Evolutionary conservation across 1,139 yeast species (phyloP), one percentile per base, ranked within the genome.

Genomic region (Candida mesenterica): DNA sequence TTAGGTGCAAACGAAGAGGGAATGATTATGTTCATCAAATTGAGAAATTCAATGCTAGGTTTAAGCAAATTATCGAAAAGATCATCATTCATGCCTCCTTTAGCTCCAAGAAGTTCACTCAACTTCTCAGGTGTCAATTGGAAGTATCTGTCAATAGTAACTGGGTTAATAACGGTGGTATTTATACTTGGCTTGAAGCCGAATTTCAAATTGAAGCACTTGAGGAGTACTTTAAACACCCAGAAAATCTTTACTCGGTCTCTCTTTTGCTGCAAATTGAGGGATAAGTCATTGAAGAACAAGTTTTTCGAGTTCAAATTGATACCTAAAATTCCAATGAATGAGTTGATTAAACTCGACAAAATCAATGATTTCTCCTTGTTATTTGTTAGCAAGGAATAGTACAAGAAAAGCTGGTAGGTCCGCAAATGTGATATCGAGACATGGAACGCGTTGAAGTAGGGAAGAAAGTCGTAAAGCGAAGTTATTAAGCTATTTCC

Each of bases 241-340:
- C 86, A 79, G 45, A 75, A 79, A 15, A 77, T 61, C 49, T 77
- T 79, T 14, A 79, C 74, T 48, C 85, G 60, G 41, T 74, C 74
- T 37, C 77, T 58, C 43, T 62, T 56, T 46, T 71, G 68, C 33
- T 59, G 61, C 26, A 62, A 44, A 16, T 52, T 50, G 28, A 69
- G 57, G 6, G 72, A 57, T 38, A 69, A 61, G 49, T 71, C 76
- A 43, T 70, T 69, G 52, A 70, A 71, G 41, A 70, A 69, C 18
- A 72, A 52, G 41, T 68, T 68, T 30, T 70, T 69, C 24, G 69
- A 61, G 44, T 71, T 71, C 38, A 71, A 57, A 45, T 72, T 72
- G 30, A 72, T 66, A 5, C 77, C 77, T 41, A 72, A 52, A 15
- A 68, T 62, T 18, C 76, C 77, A 45, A 72, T 70, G 40, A 67